Evolutionary conservation across 805 yeast species (phyloP).

Genomic region (Yarrowia phangngaensis): DNA sequence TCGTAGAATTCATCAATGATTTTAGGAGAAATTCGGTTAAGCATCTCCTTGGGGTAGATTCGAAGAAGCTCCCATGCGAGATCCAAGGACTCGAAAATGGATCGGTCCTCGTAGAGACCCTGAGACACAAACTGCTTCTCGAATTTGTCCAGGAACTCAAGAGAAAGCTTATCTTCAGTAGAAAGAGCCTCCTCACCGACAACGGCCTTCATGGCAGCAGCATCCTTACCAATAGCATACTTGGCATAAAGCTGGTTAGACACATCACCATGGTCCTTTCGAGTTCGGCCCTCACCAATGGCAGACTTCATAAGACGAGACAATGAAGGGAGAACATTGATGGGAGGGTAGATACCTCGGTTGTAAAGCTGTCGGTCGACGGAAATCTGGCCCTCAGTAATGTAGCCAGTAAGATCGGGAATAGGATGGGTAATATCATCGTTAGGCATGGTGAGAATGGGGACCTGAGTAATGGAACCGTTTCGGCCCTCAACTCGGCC

Average conservation of each 20-base stretch:
- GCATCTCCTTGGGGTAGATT: conserved; percentile 98
- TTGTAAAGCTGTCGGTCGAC: conserved; percentile 94
- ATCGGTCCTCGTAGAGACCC: conserved; percentile 96
- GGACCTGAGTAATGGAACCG: conserved; percentile 98
- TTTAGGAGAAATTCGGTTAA: conserved; percentile 98
- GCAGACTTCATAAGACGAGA: conserved; percentile 99
- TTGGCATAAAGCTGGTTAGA: conserved; percentile 98
- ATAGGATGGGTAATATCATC: conserved; percentile 99
- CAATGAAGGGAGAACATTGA: conserved; percentile 94
- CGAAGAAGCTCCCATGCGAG: conserved; percentile 97
- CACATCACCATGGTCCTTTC: conserved; percentile 99
- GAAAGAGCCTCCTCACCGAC: conserved; percentile 99
- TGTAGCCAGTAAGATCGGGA: conserved; percentile 99
- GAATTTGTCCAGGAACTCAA: conserved; percentile 96
- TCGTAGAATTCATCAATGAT: conserved; percentile 93
- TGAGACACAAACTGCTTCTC: conserved; percentile 93
- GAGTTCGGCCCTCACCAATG: conserved; percentile 99
- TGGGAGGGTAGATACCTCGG: conserved; percentile 98
- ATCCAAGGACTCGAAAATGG: conserved; percentile 90
- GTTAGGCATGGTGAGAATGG: conserved; percentile 98
- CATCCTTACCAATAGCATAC: conserved; percentile 99
- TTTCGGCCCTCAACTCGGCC: conserved; percentile 99
- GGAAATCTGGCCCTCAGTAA: conserved; percentile 98
- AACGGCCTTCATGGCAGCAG: conserved; percentile 99
- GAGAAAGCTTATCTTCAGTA: conserved; percentile 92